Conservation (phyloP, 805 yeast species). For the Isabelozyma rhagii region DNA sequence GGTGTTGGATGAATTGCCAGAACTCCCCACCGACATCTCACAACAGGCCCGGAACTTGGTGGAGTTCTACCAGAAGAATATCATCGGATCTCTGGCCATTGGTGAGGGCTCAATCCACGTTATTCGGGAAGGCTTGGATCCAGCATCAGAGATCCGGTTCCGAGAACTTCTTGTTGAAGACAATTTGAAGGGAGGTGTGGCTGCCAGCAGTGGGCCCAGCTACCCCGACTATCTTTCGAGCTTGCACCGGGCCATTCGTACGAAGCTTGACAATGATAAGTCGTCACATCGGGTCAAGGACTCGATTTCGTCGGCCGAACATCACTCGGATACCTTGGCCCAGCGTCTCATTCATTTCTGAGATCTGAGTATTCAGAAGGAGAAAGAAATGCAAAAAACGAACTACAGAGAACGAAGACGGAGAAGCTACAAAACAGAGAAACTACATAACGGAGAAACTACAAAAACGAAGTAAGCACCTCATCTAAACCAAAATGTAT, state of each 20-base stretch:
- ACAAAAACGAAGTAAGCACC: too few relatives aligned
- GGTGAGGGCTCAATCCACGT: slow-evolving; percentile 50
- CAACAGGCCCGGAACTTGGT: slow-evolving; percentile 64
- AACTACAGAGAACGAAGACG: background rate
- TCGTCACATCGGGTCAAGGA: slow-evolving; percentile 25
- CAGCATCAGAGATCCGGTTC: slow-evolving; percentile 49
- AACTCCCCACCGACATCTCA: slow-evolving; percentile 65
- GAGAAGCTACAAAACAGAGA: background rate
- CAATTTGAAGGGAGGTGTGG: slow-evolving; percentile 34
- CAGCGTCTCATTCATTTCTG: slow-evolving; percentile 38
- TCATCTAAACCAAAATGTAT: too few relatives aligned
- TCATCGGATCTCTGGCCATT: slow-evolving; percentile 24
- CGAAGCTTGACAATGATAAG: slow-evolving; percentile 48
- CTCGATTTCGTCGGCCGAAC: slow-evolving; percentile 22
- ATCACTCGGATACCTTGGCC: slow-evolving; percentile 32
- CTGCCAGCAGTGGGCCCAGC: slow-evolving; percentile 42
- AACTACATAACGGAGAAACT: too few relatives aligned
- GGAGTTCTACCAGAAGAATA: slow-evolving; percentile 41
- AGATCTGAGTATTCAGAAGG: background rate
- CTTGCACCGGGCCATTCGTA: slow-evolving; percentile 63
- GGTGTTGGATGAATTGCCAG: slow-evolving; percentile 60
- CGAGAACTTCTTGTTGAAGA: slow-evolving; percentile 73
- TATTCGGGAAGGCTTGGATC: slow-evolving; percentile 61
- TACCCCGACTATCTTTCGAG: slow-evolving; percentile 66
- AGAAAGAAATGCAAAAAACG: background rate